These are phyloP conservation scores for Cryptosporidium tyzzeri DNA, from an alignment of 169 alveolate genomes.

Conservation along the genomic window DNA sequence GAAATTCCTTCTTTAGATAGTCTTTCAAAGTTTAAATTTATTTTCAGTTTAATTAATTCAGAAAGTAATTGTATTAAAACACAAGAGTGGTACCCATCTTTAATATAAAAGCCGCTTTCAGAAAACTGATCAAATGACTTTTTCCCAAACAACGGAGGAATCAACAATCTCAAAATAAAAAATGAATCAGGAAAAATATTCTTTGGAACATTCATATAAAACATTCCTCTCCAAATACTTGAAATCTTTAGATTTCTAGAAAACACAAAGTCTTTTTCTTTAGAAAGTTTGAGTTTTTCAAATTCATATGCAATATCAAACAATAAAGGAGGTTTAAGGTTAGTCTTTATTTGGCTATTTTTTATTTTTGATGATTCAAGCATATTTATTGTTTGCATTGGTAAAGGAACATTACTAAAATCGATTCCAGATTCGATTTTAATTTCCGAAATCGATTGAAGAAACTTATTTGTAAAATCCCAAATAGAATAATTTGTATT, in stretches of 20 bases:
- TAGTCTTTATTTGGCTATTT: not conserved
- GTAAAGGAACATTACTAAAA: not conserved
- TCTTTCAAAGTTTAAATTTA: not conserved
- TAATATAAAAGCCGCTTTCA: conserved; percentile 1
- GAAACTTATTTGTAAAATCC: conserved; percentile 8
- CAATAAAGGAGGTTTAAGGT: conserved; percentile 31
- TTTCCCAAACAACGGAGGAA: conserved; percentile 48
- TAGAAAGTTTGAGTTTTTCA: conserved; percentile 19
- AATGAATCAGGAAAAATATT: not conserved
- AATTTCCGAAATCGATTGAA: not conserved
- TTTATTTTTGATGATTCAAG: not conserved
- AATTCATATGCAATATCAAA: conserved; percentile 46
- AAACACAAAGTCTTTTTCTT: not conserved
- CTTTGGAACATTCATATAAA: conserved; percentile 5
- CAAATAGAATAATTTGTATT: conserved; percentile 38
- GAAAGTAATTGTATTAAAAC: conserved; percentile 5
- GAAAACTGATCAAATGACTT: conserved; percentile 10
- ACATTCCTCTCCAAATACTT: conserved; percentile 45
- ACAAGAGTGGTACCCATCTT: conserved; percentile 3
- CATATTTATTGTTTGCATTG: not conserved
- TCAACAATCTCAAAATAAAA: not conserved
- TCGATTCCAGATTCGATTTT: conserved; percentile 8
- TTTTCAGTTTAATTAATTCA: not conserved
- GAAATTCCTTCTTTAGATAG: not conserved
- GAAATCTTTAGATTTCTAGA: conserved; percentile 26